These are phyloP conservation scores for Tetracladium setigerum DNA, from an alignment of 495 filamentous ascomycete genomes.

Conservation along the genomic window DNA sequence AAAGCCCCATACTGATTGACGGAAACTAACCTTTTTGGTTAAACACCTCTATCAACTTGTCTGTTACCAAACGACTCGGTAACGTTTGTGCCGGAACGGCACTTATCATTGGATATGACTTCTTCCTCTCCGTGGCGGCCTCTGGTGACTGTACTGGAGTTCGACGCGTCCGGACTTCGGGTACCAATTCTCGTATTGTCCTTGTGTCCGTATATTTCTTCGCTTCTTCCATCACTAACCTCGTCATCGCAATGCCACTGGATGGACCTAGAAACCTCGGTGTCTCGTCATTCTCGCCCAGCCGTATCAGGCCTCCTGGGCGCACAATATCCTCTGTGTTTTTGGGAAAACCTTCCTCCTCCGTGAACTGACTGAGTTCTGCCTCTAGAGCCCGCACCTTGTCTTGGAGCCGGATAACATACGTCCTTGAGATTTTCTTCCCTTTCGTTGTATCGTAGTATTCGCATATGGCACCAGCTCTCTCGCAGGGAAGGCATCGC, in stretches of 20 bases:
- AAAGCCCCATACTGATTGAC: background rate
- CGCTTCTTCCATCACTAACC: constrained; percentile 89
- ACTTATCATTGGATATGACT: constrained; percentile 70
- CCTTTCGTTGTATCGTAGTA: constrained; percentile 84
- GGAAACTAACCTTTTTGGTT: constrained; percentile 66
- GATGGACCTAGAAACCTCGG: constrained; percentile 83
- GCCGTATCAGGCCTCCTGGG: constrained; percentile 70
- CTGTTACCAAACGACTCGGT: constrained; percentile 57
- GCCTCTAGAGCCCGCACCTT: constrained; percentile 70
- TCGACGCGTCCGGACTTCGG: constrained; percentile 40
- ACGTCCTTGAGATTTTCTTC: constrained; percentile 68
- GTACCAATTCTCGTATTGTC: constrained; percentile 81
- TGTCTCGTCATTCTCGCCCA: constrained; percentile 72
- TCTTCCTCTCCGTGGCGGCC: constrained; percentile 31
- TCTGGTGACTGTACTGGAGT: constrained; percentile 28
- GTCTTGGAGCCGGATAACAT: constrained; percentile 82
- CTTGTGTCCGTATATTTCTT: constrained; percentile 79
- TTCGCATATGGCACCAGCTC: constrained; percentile 80
- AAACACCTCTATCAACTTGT: constrained; percentile 71
- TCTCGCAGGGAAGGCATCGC: constrained; percentile 85
- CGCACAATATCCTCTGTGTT: constrained; percentile 76
- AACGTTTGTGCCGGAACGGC: constrained; percentile 60
- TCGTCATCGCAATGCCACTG: constrained; percentile 89
- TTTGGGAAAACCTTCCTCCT: constrained; percentile 57
- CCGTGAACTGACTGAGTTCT: constrained; percentile 53